Conservation (phyloP, 1,139 yeast genomes). For the Nakaseomyces kungkrabaensis region DNA sequence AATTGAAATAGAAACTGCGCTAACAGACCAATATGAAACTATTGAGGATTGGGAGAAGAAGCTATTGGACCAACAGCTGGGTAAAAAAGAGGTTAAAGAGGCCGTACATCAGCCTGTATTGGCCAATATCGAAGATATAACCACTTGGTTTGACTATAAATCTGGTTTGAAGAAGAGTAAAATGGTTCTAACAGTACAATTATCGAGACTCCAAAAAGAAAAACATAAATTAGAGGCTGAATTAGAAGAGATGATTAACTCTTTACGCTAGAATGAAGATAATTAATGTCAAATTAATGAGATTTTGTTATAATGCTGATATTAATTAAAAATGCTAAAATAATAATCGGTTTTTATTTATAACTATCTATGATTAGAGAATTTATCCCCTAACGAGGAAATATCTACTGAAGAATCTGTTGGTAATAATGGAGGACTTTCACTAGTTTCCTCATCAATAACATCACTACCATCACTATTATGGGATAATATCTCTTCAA, state of each 20-base stretch:
- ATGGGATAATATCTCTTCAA: background rate
- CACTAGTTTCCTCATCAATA: background rate
- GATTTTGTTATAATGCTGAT: no score
- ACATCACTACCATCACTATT: background rate
- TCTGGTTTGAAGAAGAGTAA: background rate
- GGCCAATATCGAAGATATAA: background rate
- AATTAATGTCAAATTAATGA: no score
- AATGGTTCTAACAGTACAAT: background rate
- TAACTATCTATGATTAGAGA: background rate
- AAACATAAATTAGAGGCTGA: background rate
- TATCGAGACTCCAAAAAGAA: background rate
- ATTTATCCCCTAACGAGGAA: conserved; percentile 4
- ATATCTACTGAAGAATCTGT: conserved; percentile 10
- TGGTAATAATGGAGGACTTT: conserved; percentile 1
- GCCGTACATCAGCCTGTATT: background rate
- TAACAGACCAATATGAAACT: conserved; percentile 5
- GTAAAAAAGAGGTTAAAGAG: background rate
- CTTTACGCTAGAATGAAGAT: background rate
- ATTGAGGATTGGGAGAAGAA: background rate
- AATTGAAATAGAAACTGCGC: conserved; percentile 13
- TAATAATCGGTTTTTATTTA: background rate
- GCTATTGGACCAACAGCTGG: background rate
- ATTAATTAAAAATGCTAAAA: background rate
- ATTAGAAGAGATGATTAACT: background rate
- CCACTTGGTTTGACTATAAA: background rate